These are phyloP conservation scores for Sporisorium sorghi DNA, from an alignment of 1,284 basidiomycete genomes.

Conservation along the genomic window DNA sequence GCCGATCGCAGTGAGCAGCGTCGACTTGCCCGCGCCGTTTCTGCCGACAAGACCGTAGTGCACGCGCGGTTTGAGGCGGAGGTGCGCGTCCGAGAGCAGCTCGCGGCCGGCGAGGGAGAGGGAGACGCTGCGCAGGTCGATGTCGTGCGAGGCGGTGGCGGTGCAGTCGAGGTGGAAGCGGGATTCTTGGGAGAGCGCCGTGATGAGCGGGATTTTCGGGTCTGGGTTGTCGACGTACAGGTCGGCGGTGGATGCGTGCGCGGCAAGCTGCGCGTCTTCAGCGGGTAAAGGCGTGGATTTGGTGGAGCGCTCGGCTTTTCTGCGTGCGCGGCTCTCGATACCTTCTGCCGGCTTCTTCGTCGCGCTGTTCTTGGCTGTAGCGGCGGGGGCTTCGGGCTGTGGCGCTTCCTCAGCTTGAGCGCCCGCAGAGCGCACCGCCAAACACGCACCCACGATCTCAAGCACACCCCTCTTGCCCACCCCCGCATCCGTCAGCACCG, in stretches of 20 bases:
- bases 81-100: slow-evolving; percentile 73
- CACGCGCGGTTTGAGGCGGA: slow-evolving; percentile 73
- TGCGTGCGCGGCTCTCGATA: neutral
- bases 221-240: slow-evolving; percentile 33
- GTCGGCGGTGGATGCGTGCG: slow-evolving; percentile 11
- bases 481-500: slow-evolving; percentile 55
- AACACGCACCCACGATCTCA: slow-evolving; percentile 45
- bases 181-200: slow-evolving; percentile 70
- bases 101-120: slow-evolving; percentile 73
- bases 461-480: slow-evolving; percentile 45
- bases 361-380: neutral
- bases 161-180: slow-evolving; percentile 73
- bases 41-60: slow-evolving; percentile 74
- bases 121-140: slow-evolving; percentile 73
- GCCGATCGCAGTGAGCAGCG: slow-evolving; percentile 72
- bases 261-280: no score
- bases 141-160: slow-evolving; percentile 70
- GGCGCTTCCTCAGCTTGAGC: no score
- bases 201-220: slow-evolving; percentile 48
- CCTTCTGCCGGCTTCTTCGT: neutral
- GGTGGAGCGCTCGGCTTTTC: slow-evolving; percentile 2
- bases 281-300: no score
- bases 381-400: neutral
- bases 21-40: slow-evolving; percentile 75
- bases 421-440: no score